A percentile compares a stretch with the other conserved stretches of the same genome.
phyloP scores from a whole-genome alignment of 371 early-diverging fungal genomes.

The Polyrhizophydium stewartii region DNA sequence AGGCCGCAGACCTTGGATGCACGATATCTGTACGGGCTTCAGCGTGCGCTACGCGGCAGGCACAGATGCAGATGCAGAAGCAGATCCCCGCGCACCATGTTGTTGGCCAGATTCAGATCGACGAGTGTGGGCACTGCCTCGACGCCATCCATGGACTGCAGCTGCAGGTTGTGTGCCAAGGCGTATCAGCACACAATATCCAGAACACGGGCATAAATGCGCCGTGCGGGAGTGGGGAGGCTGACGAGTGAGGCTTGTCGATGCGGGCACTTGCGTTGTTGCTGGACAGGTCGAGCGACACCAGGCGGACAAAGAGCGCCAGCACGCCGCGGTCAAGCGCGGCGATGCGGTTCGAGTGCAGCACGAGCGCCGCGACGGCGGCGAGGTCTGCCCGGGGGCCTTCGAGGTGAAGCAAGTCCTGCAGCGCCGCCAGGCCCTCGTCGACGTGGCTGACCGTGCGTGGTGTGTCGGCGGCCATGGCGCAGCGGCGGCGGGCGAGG shows the following conservation, averaged over 20 bases:
- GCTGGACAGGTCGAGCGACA: conserved; percentile 23
- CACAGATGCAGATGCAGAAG: too few species aligned
- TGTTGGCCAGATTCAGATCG: conserved; percentile 36
- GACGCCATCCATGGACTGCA: conserved; percentile 21
- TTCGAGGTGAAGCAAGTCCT: background rate
- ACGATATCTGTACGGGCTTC: conserved; percentile 20
- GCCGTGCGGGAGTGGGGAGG: background rate
- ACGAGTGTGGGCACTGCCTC: conserved; percentile 13
- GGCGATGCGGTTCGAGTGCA: conserved; percentile 23
- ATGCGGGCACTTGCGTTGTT: conserved; percentile 17
- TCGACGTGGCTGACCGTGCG: conserved; percentile 3
- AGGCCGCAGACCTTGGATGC: conserved; percentile 20
- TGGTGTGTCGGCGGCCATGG: too few species aligned
- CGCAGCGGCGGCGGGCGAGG: too few species aligned
- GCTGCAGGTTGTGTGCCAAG: conserved; percentile 3
- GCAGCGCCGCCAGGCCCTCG: background rate
- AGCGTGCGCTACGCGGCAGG: background rate
- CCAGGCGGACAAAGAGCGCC: conserved; percentile 11
- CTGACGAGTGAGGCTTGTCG: too few species aligned
- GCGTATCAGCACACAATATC: background rate
- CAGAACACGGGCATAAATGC: background rate
- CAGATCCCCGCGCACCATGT: conserved; percentile 20
- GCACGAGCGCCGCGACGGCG: conserved; percentile 8
- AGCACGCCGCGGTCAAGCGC: conserved; percentile 10
- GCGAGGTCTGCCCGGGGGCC: background rate